Conservation (phyloP, 2,329 filamentous ascomycete genomes). For the Claviceps africana region DNA sequence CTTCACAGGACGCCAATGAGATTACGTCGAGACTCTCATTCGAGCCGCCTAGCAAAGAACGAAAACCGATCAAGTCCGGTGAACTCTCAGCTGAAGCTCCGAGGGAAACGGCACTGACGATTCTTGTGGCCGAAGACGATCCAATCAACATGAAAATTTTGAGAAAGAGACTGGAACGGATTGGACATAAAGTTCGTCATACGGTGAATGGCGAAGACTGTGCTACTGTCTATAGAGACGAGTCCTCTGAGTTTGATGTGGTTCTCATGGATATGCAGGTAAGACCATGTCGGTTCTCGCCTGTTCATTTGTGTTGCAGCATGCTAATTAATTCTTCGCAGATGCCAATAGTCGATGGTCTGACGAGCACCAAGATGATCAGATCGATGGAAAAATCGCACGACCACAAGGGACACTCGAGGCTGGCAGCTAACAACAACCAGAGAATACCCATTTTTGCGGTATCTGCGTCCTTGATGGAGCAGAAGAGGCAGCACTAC, state of each 20-base stretch:
- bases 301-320: too few relatives aligned
- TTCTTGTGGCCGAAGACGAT: conserved; percentile 78
- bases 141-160: conserved; percentile 76
- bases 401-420: conserved; percentile 37
- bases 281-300: conserved; percentile 16
- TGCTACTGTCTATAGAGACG: conserved; percentile 53
- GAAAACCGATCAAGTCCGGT: conserved; percentile 4
- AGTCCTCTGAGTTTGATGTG: conserved; percentile 52
- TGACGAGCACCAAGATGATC: conserved; percentile 73
- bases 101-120: conserved; percentile 29
- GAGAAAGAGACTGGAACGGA: conserved; percentile 63
- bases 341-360: conserved; percentile 88
- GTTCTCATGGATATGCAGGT: conserved; percentile 92
- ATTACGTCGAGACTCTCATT: conserved; percentile 24
- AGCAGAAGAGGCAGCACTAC: conserved; percentile 54
- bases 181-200: conserved; percentile 56
- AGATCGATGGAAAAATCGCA: conserved; percentile 51
- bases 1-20: conserved; percentile 15
- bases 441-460: conserved; percentile 69
- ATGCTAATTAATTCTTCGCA: conserved; percentile 19
- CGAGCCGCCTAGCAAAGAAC: conserved; percentile 19
- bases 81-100: conserved; percentile 12
- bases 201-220: conserved; percentile 80
- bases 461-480: conserved; percentile 69
- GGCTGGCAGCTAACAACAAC: conserved; percentile 46